Evolutionary conservation across 148 eudicot genomes (phyloP).

Genomic region (Limonium bicolor): DNA sequence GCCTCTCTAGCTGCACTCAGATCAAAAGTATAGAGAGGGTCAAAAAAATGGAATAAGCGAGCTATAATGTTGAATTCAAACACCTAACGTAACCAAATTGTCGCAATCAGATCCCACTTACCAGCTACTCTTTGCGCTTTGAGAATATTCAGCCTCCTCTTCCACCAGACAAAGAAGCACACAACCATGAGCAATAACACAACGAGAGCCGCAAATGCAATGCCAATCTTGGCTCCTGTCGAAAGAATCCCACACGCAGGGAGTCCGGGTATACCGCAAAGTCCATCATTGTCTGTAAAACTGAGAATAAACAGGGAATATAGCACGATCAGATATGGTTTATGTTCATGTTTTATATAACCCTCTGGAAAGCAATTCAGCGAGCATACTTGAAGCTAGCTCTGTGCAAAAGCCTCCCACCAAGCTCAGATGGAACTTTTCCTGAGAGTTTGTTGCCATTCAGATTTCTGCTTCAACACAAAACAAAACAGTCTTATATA

Average conservation of each 20-base stretch:
- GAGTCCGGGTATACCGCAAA: conserved; percentile 93
- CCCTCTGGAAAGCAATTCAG: neutral
- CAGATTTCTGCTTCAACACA: conserved; percentile 45
- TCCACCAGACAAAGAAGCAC: conserved; percentile 72
- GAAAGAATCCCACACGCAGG: conserved; percentile 85
- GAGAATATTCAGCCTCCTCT: conserved; percentile 90
- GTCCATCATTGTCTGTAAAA: conserved; percentile 83
- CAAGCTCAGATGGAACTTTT: conserved; percentile 70
- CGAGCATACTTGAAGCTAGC: conserved; percentile 91
- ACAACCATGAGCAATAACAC: conserved; percentile 29
- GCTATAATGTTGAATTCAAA: neutral
- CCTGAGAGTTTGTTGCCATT: conserved; percentile 86
- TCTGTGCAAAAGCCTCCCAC: conserved; percentile 81
- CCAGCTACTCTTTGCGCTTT: conserved; percentile 85
- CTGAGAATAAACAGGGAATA: conserved; percentile 20
- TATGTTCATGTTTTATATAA: neutral
- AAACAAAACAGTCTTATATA: neutral
- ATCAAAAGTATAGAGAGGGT: no score
- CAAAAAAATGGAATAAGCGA: no score
- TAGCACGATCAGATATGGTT: neutral
- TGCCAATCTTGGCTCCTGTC: conserved; percentile 63
- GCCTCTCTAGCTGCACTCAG: conserved; percentile 76
- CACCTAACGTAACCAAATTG: neutral
- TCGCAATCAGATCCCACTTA: conserved; percentile 11
- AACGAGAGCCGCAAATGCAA: conserved; percentile 37